These are phyloP conservation scores for Rhinocladiella mackenziei DNA, from an alignment of 2,329 filamentous ascomycete genomes.

Conservation along the genomic window DNA sequence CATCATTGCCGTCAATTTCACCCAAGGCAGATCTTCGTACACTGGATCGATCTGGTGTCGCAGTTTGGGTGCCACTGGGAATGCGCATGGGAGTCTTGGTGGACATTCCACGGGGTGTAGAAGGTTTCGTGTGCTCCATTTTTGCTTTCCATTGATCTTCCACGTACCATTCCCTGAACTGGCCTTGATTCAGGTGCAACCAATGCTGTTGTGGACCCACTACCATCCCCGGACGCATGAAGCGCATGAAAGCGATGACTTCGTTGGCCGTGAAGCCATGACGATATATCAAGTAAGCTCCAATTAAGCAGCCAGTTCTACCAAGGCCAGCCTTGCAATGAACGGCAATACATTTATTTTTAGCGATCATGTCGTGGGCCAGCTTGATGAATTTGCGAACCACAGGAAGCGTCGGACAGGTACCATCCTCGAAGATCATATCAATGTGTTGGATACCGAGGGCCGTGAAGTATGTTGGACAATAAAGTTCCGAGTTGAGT, in stretches of 20 bases:
- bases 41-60: constrained; percentile 65
- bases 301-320: constrained; percentile 91
- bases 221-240: constrained; percentile 98
- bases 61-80: constrained; percentile 64
- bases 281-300: constrained; percentile 94
- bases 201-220: constrained; percentile 98
- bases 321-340: constrained; percentile 98
- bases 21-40: constrained; percentile 74
- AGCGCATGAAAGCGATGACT: constrained; percentile 96
- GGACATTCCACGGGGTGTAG: constrained; percentile 52
- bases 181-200: constrained; percentile 93
- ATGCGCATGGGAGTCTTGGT: constrained; percentile 54
- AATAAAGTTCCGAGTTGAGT: constrained; percentile 93
- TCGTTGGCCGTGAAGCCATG: constrained; percentile 97
- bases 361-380: constrained; percentile 89
- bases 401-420: constrained; percentile 82
- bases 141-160: constrained; percentile 77
- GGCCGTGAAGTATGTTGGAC: constrained; percentile 92
- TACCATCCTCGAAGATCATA: constrained; percentile 99
- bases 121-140: constrained; percentile 61
- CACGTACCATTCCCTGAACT: constrained; percentile 97
- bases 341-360: constrained; percentile 89
- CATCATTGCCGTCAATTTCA: constrained; percentile 81
- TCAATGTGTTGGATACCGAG: constrained; percentile 93
- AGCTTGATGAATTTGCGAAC: constrained; percentile 93